Base-by-base conservation (phyloP, 192 early-diverging fungal genomes). In the Phlyctochytrium bullatum region DNA sequence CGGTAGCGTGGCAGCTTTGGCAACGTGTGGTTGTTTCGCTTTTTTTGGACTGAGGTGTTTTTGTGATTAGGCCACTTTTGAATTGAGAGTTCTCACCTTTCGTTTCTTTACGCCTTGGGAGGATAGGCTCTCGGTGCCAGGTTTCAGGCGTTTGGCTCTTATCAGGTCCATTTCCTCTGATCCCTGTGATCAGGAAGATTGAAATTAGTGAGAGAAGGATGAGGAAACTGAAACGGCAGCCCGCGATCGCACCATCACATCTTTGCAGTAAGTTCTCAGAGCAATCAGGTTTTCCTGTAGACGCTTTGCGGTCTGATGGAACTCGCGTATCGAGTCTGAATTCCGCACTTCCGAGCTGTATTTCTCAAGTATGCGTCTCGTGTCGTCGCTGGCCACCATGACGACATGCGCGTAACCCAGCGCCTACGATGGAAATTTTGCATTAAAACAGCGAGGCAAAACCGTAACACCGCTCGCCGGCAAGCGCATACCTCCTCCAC, bases 1-100 rank as follows among this genome's bases (percentile, higher is more conserved):
- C 90, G 1, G 90, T 91, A 59, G 87, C 90, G 61, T 89, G 83
- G 63, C 94, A 96, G 27, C 52, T 56, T 59, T 75, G 61, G 65
- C 77, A 79, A 27, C 40, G 40, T 20, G 40, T 47, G 6, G 40
- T 20, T 14, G 40, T 20, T 20, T 47, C 40, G 6, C 10, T 14
- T 20, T 47, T 47, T 47, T 20, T 6, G 10, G 40, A 47, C 40
- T 47, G 6, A 6, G 40, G 40, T 14, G 20, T 14, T 20, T 47
- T 47, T 47, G 40, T 47, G 40, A 20, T 47, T 47, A 47, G 40
- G 40, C 6, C 20, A 14, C 10, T 47, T 20, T 14, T 14, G 10
- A 47, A 47, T 14, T 14, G 40, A 47, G 40, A 47, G 40, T 20
- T 14, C 40, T 47, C 20, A 47, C 40, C 40, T 20, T 47, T 47